These are phyloP conservation scores for Spiromastix sp. DNA, from an alignment of 2,329 filamentous ascomycete genomes.

Conservation along the genomic window DNA sequence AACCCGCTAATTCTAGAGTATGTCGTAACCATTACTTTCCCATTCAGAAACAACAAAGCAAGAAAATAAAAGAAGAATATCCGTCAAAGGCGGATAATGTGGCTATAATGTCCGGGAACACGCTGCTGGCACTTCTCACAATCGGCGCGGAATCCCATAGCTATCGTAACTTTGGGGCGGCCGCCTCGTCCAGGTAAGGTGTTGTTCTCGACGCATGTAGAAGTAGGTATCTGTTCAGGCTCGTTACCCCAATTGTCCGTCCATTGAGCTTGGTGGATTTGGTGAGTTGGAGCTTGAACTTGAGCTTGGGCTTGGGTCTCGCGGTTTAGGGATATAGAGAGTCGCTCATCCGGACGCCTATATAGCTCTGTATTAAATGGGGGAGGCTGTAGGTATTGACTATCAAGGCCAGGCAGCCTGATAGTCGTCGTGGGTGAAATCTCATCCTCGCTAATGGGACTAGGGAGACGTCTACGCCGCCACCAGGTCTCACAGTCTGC, in stretches of 20 bases:
- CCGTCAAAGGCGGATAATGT: slow-evolving; percentile 47
- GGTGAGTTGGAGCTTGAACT: neutral
- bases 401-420: neutral
- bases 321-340: neutral
- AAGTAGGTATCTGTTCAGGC: neutral
- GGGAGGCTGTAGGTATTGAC: neutral
- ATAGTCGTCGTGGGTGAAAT: slow-evolving; percentile 8
- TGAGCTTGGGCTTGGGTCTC: neutral
- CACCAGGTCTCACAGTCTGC: slow-evolving; percentile 6
- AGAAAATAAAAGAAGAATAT: neutral
- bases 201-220: slow-evolving; percentile 3
- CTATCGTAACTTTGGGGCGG: slow-evolving; percentile 53
- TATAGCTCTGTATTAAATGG: neutral
- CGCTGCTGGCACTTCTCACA: slow-evolving; percentile 68
- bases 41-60: neutral
- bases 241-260: neutral
- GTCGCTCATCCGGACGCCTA: neutral
- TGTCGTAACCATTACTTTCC: too few species aligned
- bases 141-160: slow-evolving; percentile 67
- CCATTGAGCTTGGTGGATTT: neutral
- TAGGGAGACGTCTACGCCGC: slow-evolving; percentile 24
- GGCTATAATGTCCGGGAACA: slow-evolving; percentile 70
- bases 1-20: too few species aligned
- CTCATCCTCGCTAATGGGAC: slow-evolving; percentile 30
- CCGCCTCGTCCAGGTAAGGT: slow-evolving; percentile 1